Evolutionary conservation across 257 asterid genomes (phyloP).

Genomic region (Salvia miltiorrhiza): DNA sequence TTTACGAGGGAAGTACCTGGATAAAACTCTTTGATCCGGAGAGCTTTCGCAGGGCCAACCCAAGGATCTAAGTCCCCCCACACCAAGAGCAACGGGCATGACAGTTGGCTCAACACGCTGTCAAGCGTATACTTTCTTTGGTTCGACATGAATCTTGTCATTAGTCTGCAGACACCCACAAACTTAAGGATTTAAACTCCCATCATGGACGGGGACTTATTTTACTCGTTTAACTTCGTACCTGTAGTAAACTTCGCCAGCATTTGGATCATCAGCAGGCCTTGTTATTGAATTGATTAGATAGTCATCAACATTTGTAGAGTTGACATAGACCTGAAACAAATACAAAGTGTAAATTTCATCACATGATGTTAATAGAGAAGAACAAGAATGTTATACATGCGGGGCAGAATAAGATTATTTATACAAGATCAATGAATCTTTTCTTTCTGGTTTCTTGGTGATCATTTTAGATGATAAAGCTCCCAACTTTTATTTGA

Average conservation of each 20-base stretch:
- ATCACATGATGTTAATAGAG: background rate
- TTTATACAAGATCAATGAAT: background rate
- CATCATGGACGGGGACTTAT: background rate
- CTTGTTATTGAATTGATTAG: slow-evolving; percentile 71
- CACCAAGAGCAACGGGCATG: slow-evolving; percentile 74
- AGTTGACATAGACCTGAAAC: slow-evolving; percentile 65
- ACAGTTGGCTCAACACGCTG: slow-evolving; percentile 59
- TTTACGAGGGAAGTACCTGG: slow-evolving; percentile 57
- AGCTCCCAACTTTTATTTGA: no score
- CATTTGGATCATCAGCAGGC: slow-evolving; percentile 89
- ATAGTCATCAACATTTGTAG: slow-evolving; percentile 85
- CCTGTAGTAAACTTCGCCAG: slow-evolving; percentile 96
- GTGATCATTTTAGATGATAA: no score
- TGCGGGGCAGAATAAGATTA: no score
- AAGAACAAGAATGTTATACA: no score
- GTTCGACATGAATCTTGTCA: slow-evolving; percentile 78
- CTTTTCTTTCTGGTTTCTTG: background rate
- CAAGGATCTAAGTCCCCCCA: slow-evolving; percentile 98
- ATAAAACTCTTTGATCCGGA: slow-evolving; percentile 75
- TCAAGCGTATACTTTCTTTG: slow-evolving; percentile 81
- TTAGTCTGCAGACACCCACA: slow-evolving; percentile 44
- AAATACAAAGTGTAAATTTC: background rate
- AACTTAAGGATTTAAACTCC: background rate
- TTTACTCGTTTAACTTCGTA: slow-evolving; percentile 7
- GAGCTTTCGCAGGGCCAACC: slow-evolving; percentile 92